Evolutionary conservation across 306 rosid genomes (phyloP).

Genomic region (cucumber (Cucumis sativus)): Cucumber_9930_V3 NC_026655.2:9588001-9588500

Average conservation of each 20-base stretch:
- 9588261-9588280: conserved; percentile 94
- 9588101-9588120: conserved; percentile 79
- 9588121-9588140: conserved; percentile 87
- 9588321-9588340: conserved; percentile 89
- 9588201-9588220: conserved; percentile 41
- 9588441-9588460: conserved; percentile 85
- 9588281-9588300: conserved; percentile 73
- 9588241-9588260: conserved; percentile 36
- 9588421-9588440: conserved; percentile 90
- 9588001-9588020: not conserved
- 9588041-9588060: conserved; percentile 20
- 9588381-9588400: conserved; percentile 75
- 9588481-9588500: conserved; percentile 92
- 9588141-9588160: conserved; percentile 97
- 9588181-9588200: conserved; percentile 57
- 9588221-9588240: not conserved
- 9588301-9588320: conserved; percentile 78
- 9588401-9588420: conserved; percentile 81
- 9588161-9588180: conserved; percentile 92
- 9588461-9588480: conserved; percentile 85
- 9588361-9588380: conserved; percentile 92
- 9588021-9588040: not conserved
- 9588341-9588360: conserved; percentile 88
- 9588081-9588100: conserved; percentile 88
- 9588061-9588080: conserved; percentile 57